Base-by-base conservation (phyloP, 768 basidiomycete species). In the Pleurotus cornucopiae region DNA sequence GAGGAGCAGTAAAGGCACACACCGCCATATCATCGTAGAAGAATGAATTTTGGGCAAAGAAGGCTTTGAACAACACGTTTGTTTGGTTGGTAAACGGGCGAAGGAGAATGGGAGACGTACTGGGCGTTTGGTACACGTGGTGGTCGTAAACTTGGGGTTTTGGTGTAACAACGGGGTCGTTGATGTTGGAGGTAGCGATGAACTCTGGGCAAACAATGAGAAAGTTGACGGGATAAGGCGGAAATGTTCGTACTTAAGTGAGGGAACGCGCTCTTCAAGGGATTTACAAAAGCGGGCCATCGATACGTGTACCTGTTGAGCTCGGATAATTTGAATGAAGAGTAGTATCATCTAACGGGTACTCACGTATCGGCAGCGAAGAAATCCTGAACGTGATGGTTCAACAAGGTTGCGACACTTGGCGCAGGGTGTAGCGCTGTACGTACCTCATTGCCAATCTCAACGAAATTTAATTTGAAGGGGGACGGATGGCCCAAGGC, bases 101-200 rank as follows among this genome's bases (percentile, higher is more conserved):
- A 34, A 16, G 7, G 11, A 11, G 30, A 46, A 16, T 55, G 30
- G 11, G 0, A 21, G 11, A 26, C 72, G 47, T 54, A 80, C 81
- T 70, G 13, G 82, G 82, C 0, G 79, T 83, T 59, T 80, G 74
- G 59, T 85, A 85, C n/a, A 82, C 75, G 56, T 86, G 84, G 1
- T 80, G 71, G 54, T 86, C 84, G 52, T 81, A 86, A 40, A 78
- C 70, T 21, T 63, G 71, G 1, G 83, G 82, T 37, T 69, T 73
- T 1, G 82, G 82, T 1, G 71, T 66, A 39, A 84, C 65, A 13
- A 73, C 62, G 3, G 82, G 82, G 55, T 71, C 62, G 57, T 69
- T 76, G 0, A 73, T 69, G 49, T 70, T 58, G 0, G 76, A 68
- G 0, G 84, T 85, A 1, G 84, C 83, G 47, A 86, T 80, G 66